Base-by-base conservation (phyloP, 495 filamentous ascomycete species). In the Tuber aestivum region DNA sequence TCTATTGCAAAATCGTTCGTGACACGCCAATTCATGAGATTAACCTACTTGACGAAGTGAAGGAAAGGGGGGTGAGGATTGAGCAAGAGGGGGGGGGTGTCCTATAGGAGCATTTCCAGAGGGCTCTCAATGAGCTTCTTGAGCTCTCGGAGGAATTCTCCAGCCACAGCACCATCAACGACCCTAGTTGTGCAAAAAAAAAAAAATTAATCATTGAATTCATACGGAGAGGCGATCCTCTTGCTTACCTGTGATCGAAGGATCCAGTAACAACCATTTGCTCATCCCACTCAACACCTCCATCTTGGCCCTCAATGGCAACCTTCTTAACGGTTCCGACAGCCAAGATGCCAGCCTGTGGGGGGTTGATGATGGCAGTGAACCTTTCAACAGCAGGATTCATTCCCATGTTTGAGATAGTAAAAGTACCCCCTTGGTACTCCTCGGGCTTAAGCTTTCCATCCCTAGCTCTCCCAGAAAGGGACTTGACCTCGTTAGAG, bases 381-480 rank as follows among this genome's bases (percentile, higher is more conserved):
- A 99, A 99, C 79, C 93, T 90, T 83, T 97, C 94, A 77, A 99
- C 90, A 50, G 96, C 96, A 16, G 90, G 81, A 88, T 99, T 99
- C 95, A 98, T 98, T 84, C 96, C 96, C 96, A 99, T 97, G 90
- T 99, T 99, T 86, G 92, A 95, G 86, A 99, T 99, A 83, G 95
- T 97, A 86, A 99, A 97, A 80, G 94, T 97, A 84, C 96, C 96
- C 69, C 96, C 96, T 87, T 97, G 95, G 90, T 95, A 99, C 86
- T 99, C 94, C 84, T 99, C 94, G 42, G 96, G 96, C 90, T 97
- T 97, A 79, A 99, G 92, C 90, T 98, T 99, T 86, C 94, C 93
- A 76, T 98, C 96, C 71, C 92, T 88, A 65, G 95, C 96, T 84
- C 94, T 94, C 89, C 95, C 97, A 83, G 93, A 94, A 41, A 99